Evolutionary conservation across 345 rosid genomes (phyloP), one percentile per base, ranked within the genome.

Genomic region (Acer campestre): DNA sequence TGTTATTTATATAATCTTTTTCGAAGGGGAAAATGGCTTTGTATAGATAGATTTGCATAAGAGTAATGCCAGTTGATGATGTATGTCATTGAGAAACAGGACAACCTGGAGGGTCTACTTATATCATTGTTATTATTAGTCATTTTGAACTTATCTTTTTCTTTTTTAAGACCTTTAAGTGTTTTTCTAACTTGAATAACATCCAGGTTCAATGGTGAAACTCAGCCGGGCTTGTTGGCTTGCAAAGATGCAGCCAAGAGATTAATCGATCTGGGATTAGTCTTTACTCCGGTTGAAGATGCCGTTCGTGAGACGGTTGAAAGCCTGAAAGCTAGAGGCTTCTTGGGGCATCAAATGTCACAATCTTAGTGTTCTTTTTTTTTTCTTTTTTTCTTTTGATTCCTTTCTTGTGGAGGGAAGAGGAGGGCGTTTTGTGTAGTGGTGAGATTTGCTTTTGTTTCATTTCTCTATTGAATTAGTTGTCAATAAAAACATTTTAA

Each of bases 241-340:
- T 82, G 95, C 79, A 23, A 84, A 61, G 88, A 90, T 70, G 94
- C 97, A n/a, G 95, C 95, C 51, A 90, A 93, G 89, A 88, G 88
- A 80, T 77, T 93, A 79, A 85, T 90, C 0, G 77, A 88, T 67
- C 84, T 90, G 23, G 97, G 97, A 25, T 10, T 94, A 46, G 78
- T 77, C 61, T 94, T 93, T 80, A 88, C 88, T 3, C 82, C 90
- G 1, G 79, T 91, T n/a, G 97, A 90, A 84, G 94, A 88, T 42
- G 85, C 94, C 61, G 82, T 91, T 8, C 68, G 80, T 49, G 95
- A 93, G 31, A 84, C 97, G 0, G 94, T 90, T 10, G 88, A 86
- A 75, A 91, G 94, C 82, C 75, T 89, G 65, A 79, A 62, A 83
- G 86, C 84, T 31, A 91, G 83, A 85, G 92, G 94, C 78, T 88